Evolutionary conservation across 805 yeast species (phyloP).

Genomic region (Barnettozyma populi): DNA sequence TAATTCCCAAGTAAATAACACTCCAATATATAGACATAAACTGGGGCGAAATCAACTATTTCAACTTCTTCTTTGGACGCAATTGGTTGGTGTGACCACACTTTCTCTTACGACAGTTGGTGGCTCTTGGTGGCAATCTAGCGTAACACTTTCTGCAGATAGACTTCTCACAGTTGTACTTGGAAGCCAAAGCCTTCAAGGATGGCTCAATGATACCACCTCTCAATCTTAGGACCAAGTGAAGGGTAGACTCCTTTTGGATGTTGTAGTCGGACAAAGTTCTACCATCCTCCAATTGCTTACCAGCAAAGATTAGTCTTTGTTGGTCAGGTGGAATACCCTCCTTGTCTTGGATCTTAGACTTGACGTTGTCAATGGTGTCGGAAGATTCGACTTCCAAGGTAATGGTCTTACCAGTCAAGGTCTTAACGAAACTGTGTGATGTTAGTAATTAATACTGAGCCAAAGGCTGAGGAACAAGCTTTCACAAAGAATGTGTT

Average conservation of each 20-base stretch:
- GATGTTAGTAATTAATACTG: constrained; percentile 12
- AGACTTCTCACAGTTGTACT: constrained; percentile 99
- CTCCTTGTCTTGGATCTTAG: constrained; percentile 98
- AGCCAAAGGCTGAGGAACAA: neutral
- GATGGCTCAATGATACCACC: constrained; percentile 99
- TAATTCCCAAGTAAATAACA: constrained; percentile 1
- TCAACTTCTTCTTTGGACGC: constrained; percentile 99
- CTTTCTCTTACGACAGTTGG: constrained; percentile 99
- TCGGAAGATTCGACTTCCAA: constrained; percentile 98
- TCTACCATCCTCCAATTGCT: constrained; percentile 99
- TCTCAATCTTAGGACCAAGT: constrained; percentile 94
- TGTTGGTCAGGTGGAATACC: constrained; percentile 99
- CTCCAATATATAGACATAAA: constrained; percentile 8
- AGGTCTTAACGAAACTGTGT: constrained; percentile 69
- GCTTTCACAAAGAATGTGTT: neutral
- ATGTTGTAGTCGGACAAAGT: constrained; percentile 99
- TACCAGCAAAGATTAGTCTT: constrained; percentile 99
- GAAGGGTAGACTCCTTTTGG: constrained; percentile 98
- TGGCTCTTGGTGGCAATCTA: constrained; percentile 99
- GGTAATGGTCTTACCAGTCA: constrained; percentile 93
- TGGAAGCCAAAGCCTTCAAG: constrained; percentile 97
- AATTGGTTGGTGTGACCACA: constrained; percentile 99
- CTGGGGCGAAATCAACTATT: constrained; percentile 53
- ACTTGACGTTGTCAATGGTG: constrained; percentile 97
- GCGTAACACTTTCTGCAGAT: constrained; percentile 99